Conservation (phyloP, 2,329 filamentous ascomycete species). For the Dissoconium aciculare region DNA sequence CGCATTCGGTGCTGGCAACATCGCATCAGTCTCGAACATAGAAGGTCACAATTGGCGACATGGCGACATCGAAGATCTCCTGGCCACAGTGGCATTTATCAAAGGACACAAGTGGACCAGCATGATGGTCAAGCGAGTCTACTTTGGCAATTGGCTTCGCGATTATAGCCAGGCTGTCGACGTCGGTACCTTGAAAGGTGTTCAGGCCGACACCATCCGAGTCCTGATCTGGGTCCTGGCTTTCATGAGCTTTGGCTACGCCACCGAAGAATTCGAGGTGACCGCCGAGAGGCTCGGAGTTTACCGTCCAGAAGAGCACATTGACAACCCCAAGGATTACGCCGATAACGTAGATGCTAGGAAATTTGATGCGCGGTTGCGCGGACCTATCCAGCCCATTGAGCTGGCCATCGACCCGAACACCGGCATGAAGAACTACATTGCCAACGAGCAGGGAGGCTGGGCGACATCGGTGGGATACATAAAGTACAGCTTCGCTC, state of each 20-base stretch:
- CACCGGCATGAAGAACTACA: conserved; percentile 99
- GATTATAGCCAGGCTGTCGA: conserved; percentile 93
- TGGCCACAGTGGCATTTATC: conserved; percentile 34
- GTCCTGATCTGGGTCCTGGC: conserved; percentile 78
- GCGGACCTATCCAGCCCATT: conserved; percentile 50
- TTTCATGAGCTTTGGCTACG: conserved; percentile 77
- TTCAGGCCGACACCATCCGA: conserved; percentile 79
- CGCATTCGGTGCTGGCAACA: conserved; percentile 27
- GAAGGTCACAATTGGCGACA: conserved; percentile 39
- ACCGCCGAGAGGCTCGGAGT: conserved; percentile 64
- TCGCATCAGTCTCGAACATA: conserved; percentile 28
- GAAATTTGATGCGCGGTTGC: conserved; percentile 64
- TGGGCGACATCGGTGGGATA: conserved; percentile 84
- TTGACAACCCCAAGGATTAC: conserved; percentile 69
- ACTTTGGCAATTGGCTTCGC: conserved; percentile 90
- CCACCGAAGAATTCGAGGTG: conserved; percentile 72
- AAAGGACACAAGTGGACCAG: conserved; percentile 71
- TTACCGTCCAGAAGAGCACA: conserved; percentile 72
- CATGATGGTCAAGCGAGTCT: conserved; percentile 60
- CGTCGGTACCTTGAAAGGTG: conserved; percentile 79
- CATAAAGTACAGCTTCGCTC: conserved; percentile 29
- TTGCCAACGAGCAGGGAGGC: conserved; percentile 71
- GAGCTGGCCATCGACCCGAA: conserved; percentile 32
- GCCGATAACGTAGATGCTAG: conserved; percentile 77
- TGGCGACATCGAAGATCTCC: conserved; percentile 39